Conservation (phyloP, 768 basidiomycete species). For the Naganishia kalamii region DNA sequence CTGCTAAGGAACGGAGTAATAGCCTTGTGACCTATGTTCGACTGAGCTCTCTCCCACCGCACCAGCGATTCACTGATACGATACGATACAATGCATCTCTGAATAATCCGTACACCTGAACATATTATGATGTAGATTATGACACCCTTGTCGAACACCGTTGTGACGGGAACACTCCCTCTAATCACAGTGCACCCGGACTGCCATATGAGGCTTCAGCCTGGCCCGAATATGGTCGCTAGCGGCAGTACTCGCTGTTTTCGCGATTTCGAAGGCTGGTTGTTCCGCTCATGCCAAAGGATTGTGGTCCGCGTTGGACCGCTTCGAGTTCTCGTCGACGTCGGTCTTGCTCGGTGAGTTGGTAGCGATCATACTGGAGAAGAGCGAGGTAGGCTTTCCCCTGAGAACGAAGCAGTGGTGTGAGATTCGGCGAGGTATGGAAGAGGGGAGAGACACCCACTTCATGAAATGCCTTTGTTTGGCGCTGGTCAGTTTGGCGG, state of each 20-base stretch:
- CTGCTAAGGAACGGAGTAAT: no score
- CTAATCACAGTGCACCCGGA: no score
- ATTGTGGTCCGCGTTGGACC: neutral
- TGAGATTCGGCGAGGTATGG: neutral
- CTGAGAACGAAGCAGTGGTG: neutral
- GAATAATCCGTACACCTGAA: neutral
- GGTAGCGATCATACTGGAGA: conserved; percentile 1
- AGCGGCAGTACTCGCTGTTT: no score
- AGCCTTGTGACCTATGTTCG: no score
- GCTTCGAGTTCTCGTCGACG: neutral
- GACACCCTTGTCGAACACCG: no score
- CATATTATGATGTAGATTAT: neutral
- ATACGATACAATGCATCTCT: no score
- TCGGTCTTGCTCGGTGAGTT: neutral
- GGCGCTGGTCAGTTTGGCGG: conserved; percentile 45
- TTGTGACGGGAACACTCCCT: no score
- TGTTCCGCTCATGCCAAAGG: neutral
- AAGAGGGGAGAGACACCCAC: conserved; percentile 33
- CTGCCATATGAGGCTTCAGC: no score
- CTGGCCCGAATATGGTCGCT: no score
- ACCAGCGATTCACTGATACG: no score
- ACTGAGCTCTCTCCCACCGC: no score
- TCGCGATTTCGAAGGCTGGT: neutral
- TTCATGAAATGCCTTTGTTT: conserved; percentile 48
- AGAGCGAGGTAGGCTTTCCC: conserved; percentile 15